Percentiles rank a stretch among this genome's conserved stretches.
Conservation (phyloP, 805 yeast genomes). For the Saturnispora sanitii region DNA sequence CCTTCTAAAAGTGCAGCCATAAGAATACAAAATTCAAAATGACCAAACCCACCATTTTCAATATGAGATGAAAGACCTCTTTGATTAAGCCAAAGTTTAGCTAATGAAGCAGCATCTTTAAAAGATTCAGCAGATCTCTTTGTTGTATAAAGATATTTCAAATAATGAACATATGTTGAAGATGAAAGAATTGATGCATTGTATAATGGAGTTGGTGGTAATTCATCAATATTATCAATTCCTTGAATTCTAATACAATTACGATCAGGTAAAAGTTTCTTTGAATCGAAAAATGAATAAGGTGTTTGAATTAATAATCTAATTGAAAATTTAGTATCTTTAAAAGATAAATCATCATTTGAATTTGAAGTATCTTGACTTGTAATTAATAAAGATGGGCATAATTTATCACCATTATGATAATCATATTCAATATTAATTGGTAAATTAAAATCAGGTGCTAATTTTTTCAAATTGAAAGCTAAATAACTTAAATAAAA, state of each 20-base stretch:
- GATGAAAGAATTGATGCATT: conserved; percentile 72
- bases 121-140: conserved; percentile 72
- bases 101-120: conserved; percentile 77
- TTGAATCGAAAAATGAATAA: conserved; percentile 56
- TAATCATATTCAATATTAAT: conserved; percentile 54
- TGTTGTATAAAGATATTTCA: conserved; percentile 66
- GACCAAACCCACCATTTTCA: conserved; percentile 74
- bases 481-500: conserved; percentile 78
- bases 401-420: conserved; percentile 64
- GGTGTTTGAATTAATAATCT: conserved; percentile 70
- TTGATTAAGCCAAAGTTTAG: conserved; percentile 84
- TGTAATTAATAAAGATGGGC: conserved; percentile 63
- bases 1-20: conserved; percentile 79
- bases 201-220: conserved; percentile 76
- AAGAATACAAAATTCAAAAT: conserved; percentile 75
- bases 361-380: conserved; percentile 34
- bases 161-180: conserved; percentile 55
- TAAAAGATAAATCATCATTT: conserved; percentile 44
- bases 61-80: conserved; percentile 64
- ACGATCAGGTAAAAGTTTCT: conserved; percentile 68
- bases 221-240: conserved; percentile 1
- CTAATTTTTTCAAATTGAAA: conserved; percentile 44
- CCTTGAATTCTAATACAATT: conserved; percentile 70
- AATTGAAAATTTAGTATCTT: conserved; percentile 60
- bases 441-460: conserved; percentile 48